Percentiles rank a stretch among this genome's conserved stretches.
Evolutionary conservation across 2,329 filamentous ascomycete species (phyloP).

Genomic region (Sordariomycetes sp.): DNA sequence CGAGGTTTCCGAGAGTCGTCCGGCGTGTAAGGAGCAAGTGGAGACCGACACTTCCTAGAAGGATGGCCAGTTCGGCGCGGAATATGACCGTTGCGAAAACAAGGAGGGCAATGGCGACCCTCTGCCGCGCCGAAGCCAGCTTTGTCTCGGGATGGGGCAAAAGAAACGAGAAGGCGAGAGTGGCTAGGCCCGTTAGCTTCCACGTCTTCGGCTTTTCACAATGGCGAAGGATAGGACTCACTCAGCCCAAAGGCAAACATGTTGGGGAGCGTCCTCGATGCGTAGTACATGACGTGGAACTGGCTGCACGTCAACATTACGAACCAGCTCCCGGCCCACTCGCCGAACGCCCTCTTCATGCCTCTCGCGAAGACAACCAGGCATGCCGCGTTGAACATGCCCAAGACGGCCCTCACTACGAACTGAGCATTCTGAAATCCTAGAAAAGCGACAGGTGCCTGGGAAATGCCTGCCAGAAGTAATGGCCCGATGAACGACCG

Average conservation of each 20-base stretch:
- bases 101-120: conserved; percentile 61
- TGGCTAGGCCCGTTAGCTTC: conserved; percentile 35
- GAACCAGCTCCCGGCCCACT: conserved; percentile 66
- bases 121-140: conserved; percentile 31
- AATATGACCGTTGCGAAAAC: conserved; percentile 77
- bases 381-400: conserved; percentile 60
- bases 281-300: conserved; percentile 90
- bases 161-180: conserved; percentile 46
- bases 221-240: conserved; percentile 27
- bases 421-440: conserved; percentile 46
- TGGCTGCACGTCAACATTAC: conserved; percentile 67
- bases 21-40: conserved; percentile 49
- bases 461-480: conserved; percentile 60
- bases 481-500: conserved; percentile 81
- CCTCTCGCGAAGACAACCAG: conserved; percentile 56
- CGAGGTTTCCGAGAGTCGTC: conserved; percentile 43
- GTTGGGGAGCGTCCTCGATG: conserved; percentile 83
- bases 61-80: conserved; percentile 76
- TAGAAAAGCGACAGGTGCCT: conserved; percentile 50
- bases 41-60: conserved; percentile 58
- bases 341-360: conserved; percentile 59
- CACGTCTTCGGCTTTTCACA: background rate
- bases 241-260: conserved; percentile 89
- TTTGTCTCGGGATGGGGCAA: conserved; percentile 21
- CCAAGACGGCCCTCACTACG: conserved; percentile 66